Evolutionary conservation across 805 yeast genomes (phyloP).

Genomic region (Spathaspora hagerdaliae): DNA sequence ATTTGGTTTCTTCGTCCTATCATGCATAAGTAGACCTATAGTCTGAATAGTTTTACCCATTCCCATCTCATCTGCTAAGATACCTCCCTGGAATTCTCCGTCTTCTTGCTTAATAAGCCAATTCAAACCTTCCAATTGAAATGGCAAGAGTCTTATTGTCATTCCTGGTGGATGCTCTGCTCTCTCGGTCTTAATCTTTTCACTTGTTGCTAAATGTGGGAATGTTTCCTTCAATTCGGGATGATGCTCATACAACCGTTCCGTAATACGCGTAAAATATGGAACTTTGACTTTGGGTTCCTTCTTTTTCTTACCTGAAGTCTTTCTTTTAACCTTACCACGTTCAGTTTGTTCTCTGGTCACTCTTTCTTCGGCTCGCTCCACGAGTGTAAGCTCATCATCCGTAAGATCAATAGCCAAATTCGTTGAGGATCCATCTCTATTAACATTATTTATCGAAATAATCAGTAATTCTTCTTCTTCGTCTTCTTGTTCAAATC

Average conservation of each 20-base stretch:
- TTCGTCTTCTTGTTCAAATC: slow-evolving; percentile 29
- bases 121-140: slow-evolving; percentile 87
- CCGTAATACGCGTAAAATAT: slow-evolving; percentile 66
- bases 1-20: slow-evolving; percentile 64
- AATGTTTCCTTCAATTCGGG: slow-evolving; percentile 76
- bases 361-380: slow-evolving; percentile 14
- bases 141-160: slow-evolving; percentile 73
- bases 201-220: slow-evolving; percentile 50
- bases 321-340: slow-evolving; percentile 10
- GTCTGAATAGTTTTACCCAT: slow-evolving; percentile 99
- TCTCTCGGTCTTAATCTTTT: slow-evolving; percentile 45
- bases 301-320: slow-evolving; percentile 24
- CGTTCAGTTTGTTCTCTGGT: slow-evolving; percentile 17
- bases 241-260: slow-evolving; percentile 65
- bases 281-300: slow-evolving; percentile 57
- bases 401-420: slow-evolving; percentile 26
- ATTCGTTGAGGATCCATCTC: slow-evolving; percentile 18
- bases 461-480: slow-evolving; percentile 38
- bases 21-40: slow-evolving; percentile 77
- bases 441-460: slow-evolving; percentile 11
- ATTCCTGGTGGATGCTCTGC: slow-evolving; percentile 78
- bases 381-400: slow-evolving; percentile 23
- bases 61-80: slow-evolving; percentile 98
- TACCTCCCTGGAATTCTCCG: slow-evolving; percentile 78
- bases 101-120: slow-evolving; percentile 88